These are phyloP conservation scores for Taxillus chinensis DNA, from an alignment of 164 flowering plant genomes.

Conservation along the genomic window DNA sequence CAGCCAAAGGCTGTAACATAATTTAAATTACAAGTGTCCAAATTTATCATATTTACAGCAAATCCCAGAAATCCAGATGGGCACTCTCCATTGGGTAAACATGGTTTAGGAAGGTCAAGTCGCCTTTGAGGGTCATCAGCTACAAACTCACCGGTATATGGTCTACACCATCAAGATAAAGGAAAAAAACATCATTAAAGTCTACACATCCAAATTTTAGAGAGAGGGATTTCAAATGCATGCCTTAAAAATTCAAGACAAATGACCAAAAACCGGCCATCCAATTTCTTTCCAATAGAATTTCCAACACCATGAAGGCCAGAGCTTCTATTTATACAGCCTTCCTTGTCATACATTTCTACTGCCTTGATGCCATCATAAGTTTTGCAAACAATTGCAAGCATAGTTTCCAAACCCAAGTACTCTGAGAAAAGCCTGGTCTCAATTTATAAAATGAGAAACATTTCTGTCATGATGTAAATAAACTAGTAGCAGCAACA, in stretches of 20 bases:
- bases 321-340: conserved; percentile 32
- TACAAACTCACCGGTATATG: conserved; percentile 56
- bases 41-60: conserved; percentile 80
- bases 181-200: neutral
- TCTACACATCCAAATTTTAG: neutral
- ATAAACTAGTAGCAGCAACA: no score
- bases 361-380: conserved; percentile 57
- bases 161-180: conserved; percentile 24
- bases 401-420: conserved; percentile 63
- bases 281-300: conserved; percentile 45
- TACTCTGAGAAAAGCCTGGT: conserved; percentile 72
- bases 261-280: conserved; percentile 59
- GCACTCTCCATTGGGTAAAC: conserved; percentile 64
- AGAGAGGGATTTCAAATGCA: conserved; percentile 4
- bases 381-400: conserved; percentile 73
- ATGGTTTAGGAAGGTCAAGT: conserved; percentile 68
- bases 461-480: neutral
- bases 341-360: conserved; percentile 62
- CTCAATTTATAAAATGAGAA: neutral
- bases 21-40: conserved; percentile 36
- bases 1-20: conserved; percentile 39
- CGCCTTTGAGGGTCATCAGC: conserved; percentile 66
- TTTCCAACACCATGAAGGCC: conserved; percentile 76
- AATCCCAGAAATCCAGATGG: conserved; percentile 84
- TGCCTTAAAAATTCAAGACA: conserved; percentile 74